Base-by-base conservation (phyloP, 306 rosid species). In the Ziziphus jujuba region DNA sequence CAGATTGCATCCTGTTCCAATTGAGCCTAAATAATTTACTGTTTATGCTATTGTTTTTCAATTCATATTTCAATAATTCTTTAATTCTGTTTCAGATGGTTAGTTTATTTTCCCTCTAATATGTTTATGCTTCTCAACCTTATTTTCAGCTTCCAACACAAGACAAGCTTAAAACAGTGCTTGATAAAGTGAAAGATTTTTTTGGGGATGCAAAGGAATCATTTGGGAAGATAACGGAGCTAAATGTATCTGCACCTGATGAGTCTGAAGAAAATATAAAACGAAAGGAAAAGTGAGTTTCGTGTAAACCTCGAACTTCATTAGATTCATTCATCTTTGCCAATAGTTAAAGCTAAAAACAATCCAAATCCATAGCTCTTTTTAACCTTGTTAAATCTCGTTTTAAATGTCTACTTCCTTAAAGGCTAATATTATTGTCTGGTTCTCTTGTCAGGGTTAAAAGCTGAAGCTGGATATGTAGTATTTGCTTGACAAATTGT, bases 191-290 rank as follows among this genome's bases (percentile, higher is more conserved):
- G 71, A 87, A 84, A 70, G 97, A 90, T 76, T 93, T 90, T 58
- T 85, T 90, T 4, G 91, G 95, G 61, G 91, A 90, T 56, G 97
- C 97, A 71, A 93, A 86, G 73, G 97, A 86, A 36, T 86, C 97
- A 59, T 93, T 93, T 66, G 90, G 95, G 33, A 85, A 86, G 87
- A 73, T 90, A 59, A 83, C 91, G 2, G 66, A 90, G 7, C 71
- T 86, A 57, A 79, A 74, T 54, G 21, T 80, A 16, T 23, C 79
- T 1, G 56, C 65, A 63, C 56, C 89, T 1, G 83, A 85, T 44
- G 87, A 80, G 55, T 72, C 87, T 17, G 77, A 79, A 58, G 81
- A 79, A 74, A 84, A 71, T 21, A 5, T 78, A 0, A 51, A 59
- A 67, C 77, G 73, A 74, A 80, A 81, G 36, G 65, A 82, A 64